These are phyloP conservation scores for Magnaporthales sp. DNA, from an alignment of 2,329 filamentous ascomycete species.

Conservation along the genomic window DNA sequence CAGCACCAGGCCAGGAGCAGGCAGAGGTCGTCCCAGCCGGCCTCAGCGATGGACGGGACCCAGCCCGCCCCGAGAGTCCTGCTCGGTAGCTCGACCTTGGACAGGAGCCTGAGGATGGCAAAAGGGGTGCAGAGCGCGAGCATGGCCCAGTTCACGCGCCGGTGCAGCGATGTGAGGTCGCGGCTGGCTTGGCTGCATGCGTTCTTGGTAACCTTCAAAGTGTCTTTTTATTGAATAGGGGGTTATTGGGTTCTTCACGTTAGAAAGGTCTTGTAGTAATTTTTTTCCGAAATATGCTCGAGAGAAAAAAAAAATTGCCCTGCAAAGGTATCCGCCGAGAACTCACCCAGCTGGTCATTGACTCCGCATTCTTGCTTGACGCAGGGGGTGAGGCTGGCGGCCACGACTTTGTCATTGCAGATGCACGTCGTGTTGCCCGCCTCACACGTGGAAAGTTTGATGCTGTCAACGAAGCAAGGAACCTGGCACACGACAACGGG, in stretches of 20 bases:
- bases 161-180: not conserved
- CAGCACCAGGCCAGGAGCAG: not conserved
- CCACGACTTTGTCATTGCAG: not conserved
- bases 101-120: not conserved
- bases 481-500: not conserved
- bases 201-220: not conserved
- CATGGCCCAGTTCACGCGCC: not conserved
- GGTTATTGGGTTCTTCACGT: too few relatives aligned
- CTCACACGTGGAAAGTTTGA: not conserved
- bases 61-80: not conserved
- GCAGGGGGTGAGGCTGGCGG: not conserved
- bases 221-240: not conserved
- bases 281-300: too few relatives aligned
- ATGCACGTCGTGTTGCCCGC: not conserved
- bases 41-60: not conserved
- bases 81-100: not conserved
- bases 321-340: too few relatives aligned
- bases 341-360: not conserved
- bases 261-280: too few relatives aligned
- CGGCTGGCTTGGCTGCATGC: not conserved
- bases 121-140: not conserved
- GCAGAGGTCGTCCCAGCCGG: not conserved
- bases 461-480: not conserved
- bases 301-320: too few relatives aligned
- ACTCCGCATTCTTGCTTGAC: not conserved